phyloP scores from a whole-genome alignment of 176 grass and related monocot species.

The Rhynchospora tenuis region DNA sequence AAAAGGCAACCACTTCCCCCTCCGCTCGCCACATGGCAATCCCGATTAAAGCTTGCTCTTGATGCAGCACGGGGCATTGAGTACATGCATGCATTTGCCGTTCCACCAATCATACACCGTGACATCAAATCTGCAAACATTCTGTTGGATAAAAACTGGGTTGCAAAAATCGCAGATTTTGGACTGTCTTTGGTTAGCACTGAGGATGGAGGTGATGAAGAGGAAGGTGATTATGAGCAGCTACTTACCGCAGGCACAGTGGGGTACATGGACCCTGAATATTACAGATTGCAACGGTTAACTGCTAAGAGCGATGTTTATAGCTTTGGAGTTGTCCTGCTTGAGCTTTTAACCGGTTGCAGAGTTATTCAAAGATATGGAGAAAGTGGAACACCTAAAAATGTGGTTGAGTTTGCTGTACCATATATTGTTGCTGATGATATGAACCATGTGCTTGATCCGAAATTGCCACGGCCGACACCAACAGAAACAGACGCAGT shows the following conservation, averaged over 20 bases:
- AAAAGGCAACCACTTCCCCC: slow-evolving; percentile 29
- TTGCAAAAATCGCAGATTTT: slow-evolving; percentile 83
- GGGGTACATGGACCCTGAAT: slow-evolving; percentile 97
- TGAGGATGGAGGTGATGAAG: not conserved
- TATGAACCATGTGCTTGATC: slow-evolving; percentile 53
- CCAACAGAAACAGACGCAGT: slow-evolving; percentile 58
- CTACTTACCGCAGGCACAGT: slow-evolving; percentile 69
- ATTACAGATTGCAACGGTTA: slow-evolving; percentile 78
- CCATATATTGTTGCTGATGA: slow-evolving; percentile 71
- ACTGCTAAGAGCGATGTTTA: slow-evolving; percentile 70
- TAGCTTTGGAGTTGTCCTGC: slow-evolving; percentile 38
- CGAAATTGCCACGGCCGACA: slow-evolving; percentile 41
- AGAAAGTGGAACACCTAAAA: slow-evolving; percentile 80
- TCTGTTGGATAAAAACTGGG: slow-evolving; percentile 76
- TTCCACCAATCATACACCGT: slow-evolving; percentile 87
- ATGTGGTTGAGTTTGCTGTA: slow-evolving; percentile 75
- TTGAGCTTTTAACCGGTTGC: slow-evolving; percentile 54
- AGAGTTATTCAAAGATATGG: slow-evolving; percentile 68
- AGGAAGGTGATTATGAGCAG: slow-evolving; percentile 9
- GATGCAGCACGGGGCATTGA: slow-evolving; percentile 84
- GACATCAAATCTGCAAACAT: slow-evolving; percentile 97
- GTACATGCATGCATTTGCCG: slow-evolving; percentile 94
- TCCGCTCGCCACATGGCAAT: slow-evolving; percentile 35
- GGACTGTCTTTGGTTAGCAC: slow-evolving; percentile 51
- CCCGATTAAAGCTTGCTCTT: slow-evolving; percentile 56